These are phyloP conservation scores for Avena sativa DNA, from an alignment of 176 grass and related monocot genomes.

Conservation along the genomic window DNA sequence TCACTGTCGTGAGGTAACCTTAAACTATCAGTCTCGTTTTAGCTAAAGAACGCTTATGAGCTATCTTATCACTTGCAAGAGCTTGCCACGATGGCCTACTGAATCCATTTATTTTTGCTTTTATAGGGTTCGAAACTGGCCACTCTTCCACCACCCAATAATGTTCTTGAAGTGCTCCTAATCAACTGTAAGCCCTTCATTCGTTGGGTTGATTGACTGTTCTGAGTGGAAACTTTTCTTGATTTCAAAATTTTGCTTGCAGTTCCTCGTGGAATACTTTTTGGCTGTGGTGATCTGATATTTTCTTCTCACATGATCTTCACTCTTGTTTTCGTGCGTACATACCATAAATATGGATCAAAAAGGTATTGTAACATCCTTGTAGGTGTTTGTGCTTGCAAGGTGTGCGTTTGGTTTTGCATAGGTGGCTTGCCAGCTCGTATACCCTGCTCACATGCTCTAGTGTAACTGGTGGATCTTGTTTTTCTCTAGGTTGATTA, in stretches of 20 bases:
- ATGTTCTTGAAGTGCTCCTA: slow-evolving; percentile 78
- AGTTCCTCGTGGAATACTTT: slow-evolving; percentile 94
- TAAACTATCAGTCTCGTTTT: slow-evolving; percentile 13
- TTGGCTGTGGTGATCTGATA: slow-evolving; percentile 95
- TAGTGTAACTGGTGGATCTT: slow-evolving; percentile 18
- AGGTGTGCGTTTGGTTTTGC: background rate
- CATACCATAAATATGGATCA: slow-evolving; percentile 94
- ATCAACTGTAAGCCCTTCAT: slow-evolving; percentile 79
- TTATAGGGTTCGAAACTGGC: slow-evolving; percentile 81
- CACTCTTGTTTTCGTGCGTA: slow-evolving; percentile 88
- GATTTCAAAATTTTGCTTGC: slow-evolving; percentile 43
- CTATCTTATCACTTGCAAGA: background rate
- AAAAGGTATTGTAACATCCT: slow-evolving; percentile 63
- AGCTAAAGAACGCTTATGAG: background rate
- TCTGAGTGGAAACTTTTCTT: slow-evolving; percentile 19
- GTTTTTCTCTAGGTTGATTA: slow-evolving; percentile 73
- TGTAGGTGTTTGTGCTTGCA: background rate
- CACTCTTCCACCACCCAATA: slow-evolving; percentile 71
- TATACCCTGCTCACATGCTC: background rate
- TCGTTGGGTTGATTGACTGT: slow-evolving; percentile 13
- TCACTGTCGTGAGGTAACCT: slow-evolving; percentile 87
- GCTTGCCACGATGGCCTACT: slow-evolving; percentile 9
- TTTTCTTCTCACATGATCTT: slow-evolving; percentile 99
- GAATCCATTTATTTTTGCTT: slow-evolving; percentile 26
- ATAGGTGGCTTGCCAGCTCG: background rate